Evolutionary conservation across 2,329 filamentous ascomycete genomes (phyloP), one percentile per base, ranked within the genome.

Genomic region (Ascosphaera apis): DNA sequence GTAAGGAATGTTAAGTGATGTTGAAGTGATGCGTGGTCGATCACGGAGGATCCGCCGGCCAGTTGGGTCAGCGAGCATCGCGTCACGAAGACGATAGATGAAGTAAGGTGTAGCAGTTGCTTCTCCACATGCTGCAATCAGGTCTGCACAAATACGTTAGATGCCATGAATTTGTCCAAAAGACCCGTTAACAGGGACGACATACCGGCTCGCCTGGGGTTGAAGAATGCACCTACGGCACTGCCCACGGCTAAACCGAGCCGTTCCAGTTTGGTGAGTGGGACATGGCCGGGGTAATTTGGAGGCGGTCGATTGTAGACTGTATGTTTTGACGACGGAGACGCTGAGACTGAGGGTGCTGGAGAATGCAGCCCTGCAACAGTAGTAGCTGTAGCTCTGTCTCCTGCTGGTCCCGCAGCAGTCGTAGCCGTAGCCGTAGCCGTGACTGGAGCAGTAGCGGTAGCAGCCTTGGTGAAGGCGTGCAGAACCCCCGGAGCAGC

Each of bases 41-140:
- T 88, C 79, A 43, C 80, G 79, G 42, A 98, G 72, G 53, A 98
- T 93, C 35, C 83, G 76, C 1, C 88, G 78, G 38, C 88, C 88
- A 0, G 81, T 91, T 1, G 80, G 66, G 43, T 74, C 64, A 18
- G 71, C 61, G 37, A 98, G 79, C 88, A 98, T 98, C 42, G 77
- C 80, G 52, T 86, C 71, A 44, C 82, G 83, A 15, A 98, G 79
- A 38, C 81, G 79, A 57, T 80, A 72, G 56, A 93, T 84, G 61
- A 95, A 93, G 66, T 83, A 92, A 9, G 88, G 88, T 7, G 84
- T 82, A 15, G 84, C 82, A 2, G 88, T 95, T 18, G 84, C 75
- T 63, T 98, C 88, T 50, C 84, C 86, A n/a, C 91, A 70, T 23
- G 82, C 71, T 23, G 88, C 88, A 47, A 98, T 91, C 45, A 98